Base-by-base conservation (phyloP, 495 filamentous ascomycete species). In the Filosporella fistucella region DNA sequence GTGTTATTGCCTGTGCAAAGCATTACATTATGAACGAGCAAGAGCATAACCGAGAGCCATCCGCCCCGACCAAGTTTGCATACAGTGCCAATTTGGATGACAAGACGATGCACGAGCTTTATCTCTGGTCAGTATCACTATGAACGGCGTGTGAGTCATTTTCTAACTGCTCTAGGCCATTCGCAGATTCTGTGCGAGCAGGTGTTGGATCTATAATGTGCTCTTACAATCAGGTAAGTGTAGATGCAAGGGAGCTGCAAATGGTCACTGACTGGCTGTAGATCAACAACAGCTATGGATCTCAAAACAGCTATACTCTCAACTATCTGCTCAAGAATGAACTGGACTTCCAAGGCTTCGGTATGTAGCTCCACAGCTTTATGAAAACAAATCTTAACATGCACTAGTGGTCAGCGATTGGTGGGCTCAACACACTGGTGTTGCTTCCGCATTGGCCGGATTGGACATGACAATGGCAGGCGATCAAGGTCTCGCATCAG, bases 381-480 rank as follows among this genome's bases (percentile, higher is more conserved):
- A 26, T 3, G 3, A 17, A 29, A 43, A 6, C 9, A 5, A 16
- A 34, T 13, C 13, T 49, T 56, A 38, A 59, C 28, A 39, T 22
- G 13, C 38, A 12, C 20, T 14, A 60, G 73, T 91, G 53, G 87
- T 91, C 85, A 89, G 80, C 51, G 90, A 95, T 60, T 95, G 89
- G 89, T 70, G 76, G 61, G 90, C 88, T 5, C 90, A 96, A 57
- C 86, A 94, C 63, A 78, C 84, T 14, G 93, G 93, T 60, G 89
- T 85, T 14, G 75, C 79, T 24, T 73, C 74, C 47, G 86, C 88
- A 24, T 68, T 89, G 21, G 93, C 93, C 38, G 93, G 93, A 44
- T 66, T 96, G 37, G 91, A 98, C 60, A 94, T 95, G 90, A 79
- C 82, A 9, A 96, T 96, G 91, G 91, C 93, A 30, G 91, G 93